Percentiles rank a stretch among this genome's conserved stretches.
phyloP scores from a whole-genome alignment of 2,329 filamentous ascomycete species.

The Ceratocystiopsis minuta region DNA sequence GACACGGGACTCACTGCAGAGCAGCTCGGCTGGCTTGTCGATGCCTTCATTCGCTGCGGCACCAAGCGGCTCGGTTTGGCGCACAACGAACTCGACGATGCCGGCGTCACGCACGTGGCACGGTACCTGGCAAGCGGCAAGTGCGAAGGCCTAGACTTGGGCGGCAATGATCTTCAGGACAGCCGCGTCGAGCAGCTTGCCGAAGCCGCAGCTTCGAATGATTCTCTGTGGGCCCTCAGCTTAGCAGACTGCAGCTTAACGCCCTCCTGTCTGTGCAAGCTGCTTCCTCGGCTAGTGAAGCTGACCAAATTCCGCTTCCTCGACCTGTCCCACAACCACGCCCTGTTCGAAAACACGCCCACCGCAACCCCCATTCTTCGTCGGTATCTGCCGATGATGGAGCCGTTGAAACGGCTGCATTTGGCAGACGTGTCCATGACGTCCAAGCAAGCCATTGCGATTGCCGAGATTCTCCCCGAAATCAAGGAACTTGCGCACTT shows the following conservation, averaged over 20 bases:
- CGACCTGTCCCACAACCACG: slow-evolving; percentile 77
- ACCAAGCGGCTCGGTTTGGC: slow-evolving; percentile 67
- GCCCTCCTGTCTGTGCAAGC: slow-evolving; percentile 50
- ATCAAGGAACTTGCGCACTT: slow-evolving; percentile 66
- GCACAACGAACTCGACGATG: slow-evolving; percentile 57
- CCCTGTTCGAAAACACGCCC: slow-evolving; percentile 56
- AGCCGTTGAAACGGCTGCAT: slow-evolving; percentile 65
- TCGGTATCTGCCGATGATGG: slow-evolving; percentile 63
- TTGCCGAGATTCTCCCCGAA: slow-evolving; percentile 82
- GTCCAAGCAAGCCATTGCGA: slow-evolving; percentile 73
- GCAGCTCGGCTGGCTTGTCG: slow-evolving; percentile 60
- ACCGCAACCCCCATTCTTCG: slow-evolving; percentile 58
- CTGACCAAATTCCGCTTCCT: slow-evolving; percentile 68
- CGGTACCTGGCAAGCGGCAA: slow-evolving; percentile 57
- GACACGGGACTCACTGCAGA: slow-evolving; percentile 56
- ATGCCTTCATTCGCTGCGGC: slow-evolving; percentile 63
- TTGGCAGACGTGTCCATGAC: slow-evolving; percentile 69
- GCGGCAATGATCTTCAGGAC: slow-evolving; percentile 56
- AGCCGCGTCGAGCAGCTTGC: slow-evolving; percentile 33
- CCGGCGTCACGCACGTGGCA: slow-evolving; percentile 58
- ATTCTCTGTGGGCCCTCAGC: slow-evolving; percentile 62
- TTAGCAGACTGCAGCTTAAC: slow-evolving; percentile 71
- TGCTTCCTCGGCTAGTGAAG: slow-evolving; percentile 56
- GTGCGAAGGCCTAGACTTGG: slow-evolving; percentile 78
- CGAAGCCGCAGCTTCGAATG: slow-evolving; percentile 30